Evolutionary conservation across 805 yeast species (phyloP).

Genomic region (Yamadazyma ubonensis): DNA sequence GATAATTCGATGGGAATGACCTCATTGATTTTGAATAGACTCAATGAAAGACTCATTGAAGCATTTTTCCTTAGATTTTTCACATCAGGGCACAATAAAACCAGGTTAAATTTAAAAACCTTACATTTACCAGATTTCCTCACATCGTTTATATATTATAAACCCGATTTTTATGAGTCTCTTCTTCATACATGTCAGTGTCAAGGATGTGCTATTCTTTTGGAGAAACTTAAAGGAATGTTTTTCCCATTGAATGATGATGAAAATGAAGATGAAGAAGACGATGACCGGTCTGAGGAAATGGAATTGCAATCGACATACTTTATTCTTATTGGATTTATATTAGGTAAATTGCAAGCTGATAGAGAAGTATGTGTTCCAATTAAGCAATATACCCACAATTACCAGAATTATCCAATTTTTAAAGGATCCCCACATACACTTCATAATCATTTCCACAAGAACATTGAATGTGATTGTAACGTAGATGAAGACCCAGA

Average conservation of each 20-base stretch:
- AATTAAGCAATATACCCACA: conserved; percentile 24
- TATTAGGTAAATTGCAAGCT: conserved; percentile 33
- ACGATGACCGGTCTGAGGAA: conserved; percentile 10
- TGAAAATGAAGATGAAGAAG: conserved; percentile 14
- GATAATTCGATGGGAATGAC: conserved; percentile 31
- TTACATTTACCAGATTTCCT: conserved; percentile 35
- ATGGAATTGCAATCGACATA: conserved; percentile 27
- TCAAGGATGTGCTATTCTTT: conserved; percentile 32
- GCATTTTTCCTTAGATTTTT: conserved; percentile 33
- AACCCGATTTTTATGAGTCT: conserved; percentile 34
- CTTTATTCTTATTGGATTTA: conserved; percentile 32
- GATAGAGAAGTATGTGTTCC: conserved; percentile 39
- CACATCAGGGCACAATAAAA: conserved; percentile 8
- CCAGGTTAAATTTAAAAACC: conserved; percentile 20
- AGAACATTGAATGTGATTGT: conserved; percentile 21
- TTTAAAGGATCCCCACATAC: conserved; percentile 37
- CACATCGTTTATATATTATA: conserved; percentile 36
- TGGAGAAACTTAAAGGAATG: conserved; percentile 20
- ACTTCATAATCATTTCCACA: conserved; percentile 31
- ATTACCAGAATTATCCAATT: conserved; percentile 29
- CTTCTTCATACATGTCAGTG: conserved; percentile 38
- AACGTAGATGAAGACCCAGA: conserved; percentile 22
- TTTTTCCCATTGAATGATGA: conserved; percentile 24
- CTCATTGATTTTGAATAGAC: conserved; percentile 26
- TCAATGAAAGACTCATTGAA: conserved; percentile 35